Evolutionary conservation across 331 rosid genomes (phyloP).

Genomic region (Quercus phellos): DNA sequence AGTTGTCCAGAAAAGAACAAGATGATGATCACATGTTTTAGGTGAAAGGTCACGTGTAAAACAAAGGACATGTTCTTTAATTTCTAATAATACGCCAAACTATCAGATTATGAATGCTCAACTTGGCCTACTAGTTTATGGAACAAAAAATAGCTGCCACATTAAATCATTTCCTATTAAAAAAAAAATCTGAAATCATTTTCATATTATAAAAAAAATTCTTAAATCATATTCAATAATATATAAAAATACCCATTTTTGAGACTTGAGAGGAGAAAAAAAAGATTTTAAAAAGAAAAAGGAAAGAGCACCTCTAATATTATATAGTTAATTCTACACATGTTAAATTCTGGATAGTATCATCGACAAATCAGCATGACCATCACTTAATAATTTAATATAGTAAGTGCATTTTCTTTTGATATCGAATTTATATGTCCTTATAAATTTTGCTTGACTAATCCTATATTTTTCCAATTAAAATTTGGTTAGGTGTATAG

Average conservation of each 20-base stretch:
- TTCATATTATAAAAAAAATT: no score
- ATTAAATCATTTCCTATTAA: no score
- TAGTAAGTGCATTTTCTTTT: neutral
- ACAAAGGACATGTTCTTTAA: no score
- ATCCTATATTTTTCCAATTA: neutral
- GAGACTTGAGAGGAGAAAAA: no score
- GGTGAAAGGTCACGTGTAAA: neutral
- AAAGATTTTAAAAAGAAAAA: neutral
- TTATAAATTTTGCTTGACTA: neutral
- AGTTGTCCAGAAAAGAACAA: neutral
- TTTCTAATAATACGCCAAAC: no score
- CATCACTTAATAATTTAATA: neutral
- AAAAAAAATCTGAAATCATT: no score
- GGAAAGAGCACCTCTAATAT: neutral
- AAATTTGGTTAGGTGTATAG: neutral
- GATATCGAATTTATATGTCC: neutral
- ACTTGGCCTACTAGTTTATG: no score
- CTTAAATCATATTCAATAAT: neutral
- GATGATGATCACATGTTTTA: neutral
- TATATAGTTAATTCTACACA: neutral
- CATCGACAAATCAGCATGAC: neutral
- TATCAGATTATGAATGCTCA: no score
- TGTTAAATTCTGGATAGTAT: neutral
- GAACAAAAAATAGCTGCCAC: no score
- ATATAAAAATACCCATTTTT: neutral